phyloP scores from a whole-genome alignment of 805 yeast species.

The Lachancea sp. region DNA sequence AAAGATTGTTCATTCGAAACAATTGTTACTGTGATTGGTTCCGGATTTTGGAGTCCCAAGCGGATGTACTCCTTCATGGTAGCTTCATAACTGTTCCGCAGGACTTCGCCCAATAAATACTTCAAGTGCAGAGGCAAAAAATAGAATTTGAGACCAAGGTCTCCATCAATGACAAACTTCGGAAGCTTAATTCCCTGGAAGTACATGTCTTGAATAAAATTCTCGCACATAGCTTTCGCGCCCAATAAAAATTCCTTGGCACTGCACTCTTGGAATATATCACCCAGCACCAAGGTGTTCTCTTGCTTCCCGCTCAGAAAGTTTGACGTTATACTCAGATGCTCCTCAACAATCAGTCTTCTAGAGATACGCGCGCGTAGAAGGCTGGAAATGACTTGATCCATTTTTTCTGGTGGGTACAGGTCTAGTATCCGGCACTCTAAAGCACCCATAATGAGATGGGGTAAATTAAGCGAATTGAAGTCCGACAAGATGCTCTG shows the following conservation, averaged over 20 bases:
- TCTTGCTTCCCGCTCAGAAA: conserved; percentile 40
- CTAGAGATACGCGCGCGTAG: conserved; percentile 83
- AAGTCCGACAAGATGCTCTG: conserved; percentile 60
- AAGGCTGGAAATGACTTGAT: conserved; percentile 67
- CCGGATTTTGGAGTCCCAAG: conserved; percentile 40
- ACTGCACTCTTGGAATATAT: conserved; percentile 72
- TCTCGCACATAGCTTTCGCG: conserved; percentile 47
- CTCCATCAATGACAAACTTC: conserved; percentile 69
- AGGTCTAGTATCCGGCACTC: conserved; percentile 60
- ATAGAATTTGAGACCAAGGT: conserved; percentile 59
- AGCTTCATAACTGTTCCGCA: conserved; percentile 81
- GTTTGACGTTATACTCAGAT: conserved; percentile 67
- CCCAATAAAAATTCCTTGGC: conserved; percentile 59
- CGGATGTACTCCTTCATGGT: conserved; percentile 49
- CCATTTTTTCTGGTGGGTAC: conserved; percentile 59
- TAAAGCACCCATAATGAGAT: conserved; percentile 86
- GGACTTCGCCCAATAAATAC: conserved; percentile 78
- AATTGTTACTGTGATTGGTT: conserved; percentile 73
- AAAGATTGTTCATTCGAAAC: conserved; percentile 61
- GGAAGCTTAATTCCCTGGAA: conserved; percentile 59
- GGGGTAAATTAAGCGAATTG: conserved; percentile 77
- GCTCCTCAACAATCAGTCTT: conserved; percentile 88
- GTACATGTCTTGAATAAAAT: conserved; percentile 46
- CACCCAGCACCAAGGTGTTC: conserved; percentile 57
- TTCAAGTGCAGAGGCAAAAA: conserved; percentile 83